phyloP scores from a whole-genome alignment of 2,329 filamentous ascomycete species.

The Chrysoporthe cubensis region DNA sequence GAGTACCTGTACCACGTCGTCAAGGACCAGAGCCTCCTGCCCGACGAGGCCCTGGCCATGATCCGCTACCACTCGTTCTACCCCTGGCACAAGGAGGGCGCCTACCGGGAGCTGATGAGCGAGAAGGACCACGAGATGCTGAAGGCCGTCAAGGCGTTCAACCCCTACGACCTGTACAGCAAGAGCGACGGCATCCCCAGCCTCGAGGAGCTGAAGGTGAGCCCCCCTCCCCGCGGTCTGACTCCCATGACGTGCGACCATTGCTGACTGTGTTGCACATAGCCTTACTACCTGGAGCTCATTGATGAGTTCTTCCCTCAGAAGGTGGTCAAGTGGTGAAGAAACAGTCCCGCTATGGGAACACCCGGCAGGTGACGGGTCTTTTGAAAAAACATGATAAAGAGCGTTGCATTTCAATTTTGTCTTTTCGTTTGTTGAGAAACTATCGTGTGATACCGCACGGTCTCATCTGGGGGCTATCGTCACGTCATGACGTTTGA shows the following conservation, averaged over 20 bases:
- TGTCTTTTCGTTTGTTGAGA: not conserved
- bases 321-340: constrained; percentile 70
- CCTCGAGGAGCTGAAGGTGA: constrained; percentile 74
- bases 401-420: constrained; percentile 11
- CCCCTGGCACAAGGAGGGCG: constrained; percentile 83
- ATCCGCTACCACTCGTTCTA: constrained; percentile 94
- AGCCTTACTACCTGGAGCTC: constrained; percentile 74
- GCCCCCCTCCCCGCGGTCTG: constrained; percentile 27
- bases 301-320: constrained; percentile 76
- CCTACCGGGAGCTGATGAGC: constrained; percentile 82
- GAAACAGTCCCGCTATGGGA: not conserved
- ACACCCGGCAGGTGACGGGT: not conserved
- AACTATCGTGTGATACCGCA: not conserved
- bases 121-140: constrained; percentile 81
- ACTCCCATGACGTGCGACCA: not conserved
- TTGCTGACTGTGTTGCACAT: constrained; percentile 2
- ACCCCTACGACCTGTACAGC: constrained; percentile 90
- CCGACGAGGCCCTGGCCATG: constrained; percentile 85
- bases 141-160: constrained; percentile 81
- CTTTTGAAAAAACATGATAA: not conserved
- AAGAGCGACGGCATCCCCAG: constrained; percentile 84
- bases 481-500: not conserved
- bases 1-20: constrained; percentile 87
- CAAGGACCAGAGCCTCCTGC: constrained; percentile 79
- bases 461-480: not conserved